Evolutionary conservation across 179 eudicot species (phyloP).

Genomic region (Pouteria campechiana): DNA sequence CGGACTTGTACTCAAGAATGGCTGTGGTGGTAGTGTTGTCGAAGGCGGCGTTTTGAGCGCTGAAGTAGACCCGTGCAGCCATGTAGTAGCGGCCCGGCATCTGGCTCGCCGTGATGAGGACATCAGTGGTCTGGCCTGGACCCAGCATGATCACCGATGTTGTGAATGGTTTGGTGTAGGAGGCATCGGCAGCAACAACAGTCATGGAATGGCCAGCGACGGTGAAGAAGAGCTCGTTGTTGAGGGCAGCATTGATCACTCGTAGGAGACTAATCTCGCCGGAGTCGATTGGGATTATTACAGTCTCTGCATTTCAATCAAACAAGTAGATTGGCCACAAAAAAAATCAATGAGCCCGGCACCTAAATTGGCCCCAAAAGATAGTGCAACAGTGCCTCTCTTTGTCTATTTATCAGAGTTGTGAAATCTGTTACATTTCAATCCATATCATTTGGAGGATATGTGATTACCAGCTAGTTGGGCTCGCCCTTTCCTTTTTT

Average conservation of each 20-base stretch:
- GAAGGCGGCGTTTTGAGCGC: constrained; percentile 69
- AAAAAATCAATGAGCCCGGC: no score
- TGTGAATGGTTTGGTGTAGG: constrained; percentile 70
- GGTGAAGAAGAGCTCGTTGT: constrained; percentile 83
- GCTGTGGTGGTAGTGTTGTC: constrained; percentile 92
- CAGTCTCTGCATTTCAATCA: constrained; percentile 35
- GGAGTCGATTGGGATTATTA: constrained; percentile 45
- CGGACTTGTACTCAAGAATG: constrained; percentile 53
- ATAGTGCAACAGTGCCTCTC: no score
- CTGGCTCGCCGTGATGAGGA: constrained; percentile 59
- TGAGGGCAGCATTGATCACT: constrained; percentile 65
- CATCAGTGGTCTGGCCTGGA: constrained; percentile 90
- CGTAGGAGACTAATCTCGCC: constrained; percentile 72
- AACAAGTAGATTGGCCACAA: not conserved
- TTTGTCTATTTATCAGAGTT: no score
- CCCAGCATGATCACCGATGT: constrained; percentile 73
- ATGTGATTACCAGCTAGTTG: no score
- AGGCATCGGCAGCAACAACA: constrained; percentile 78
- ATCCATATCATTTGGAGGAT: no score
- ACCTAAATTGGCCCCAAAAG: no score
- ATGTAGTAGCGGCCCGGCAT: constrained; percentile 60
- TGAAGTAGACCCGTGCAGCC: constrained; percentile 60
- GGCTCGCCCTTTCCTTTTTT: no score
- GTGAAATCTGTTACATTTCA: no score
- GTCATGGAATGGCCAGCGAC: constrained; percentile 69